Evolutionary conservation across 2,329 filamentous ascomycete genomes (phyloP).

Genomic region (Stemphylium lycopersici): DNA sequence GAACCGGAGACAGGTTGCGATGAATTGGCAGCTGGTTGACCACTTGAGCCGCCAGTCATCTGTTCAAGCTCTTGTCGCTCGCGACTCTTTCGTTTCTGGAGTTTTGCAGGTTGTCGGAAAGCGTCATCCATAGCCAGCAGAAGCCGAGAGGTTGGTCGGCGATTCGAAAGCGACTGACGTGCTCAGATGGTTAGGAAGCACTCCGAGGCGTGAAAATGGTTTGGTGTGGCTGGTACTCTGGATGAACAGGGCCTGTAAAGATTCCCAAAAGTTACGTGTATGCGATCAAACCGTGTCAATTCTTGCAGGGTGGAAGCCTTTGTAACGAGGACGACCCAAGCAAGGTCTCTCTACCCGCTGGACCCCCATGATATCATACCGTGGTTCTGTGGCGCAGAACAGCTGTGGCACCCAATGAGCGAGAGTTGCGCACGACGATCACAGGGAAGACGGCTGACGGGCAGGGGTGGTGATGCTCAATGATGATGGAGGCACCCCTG

Average conservation of each 20-base stretch:
- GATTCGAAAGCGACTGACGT: background rate
- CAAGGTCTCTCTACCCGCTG: conserved; percentile 14
- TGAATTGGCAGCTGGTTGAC: conserved; percentile 23
- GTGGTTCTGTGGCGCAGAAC: conserved; percentile 27
- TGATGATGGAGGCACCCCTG: conserved; percentile 24
- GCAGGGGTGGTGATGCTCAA: conserved; percentile 27
- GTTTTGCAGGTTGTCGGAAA: conserved; percentile 35
- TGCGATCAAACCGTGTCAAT: conserved; percentile 3
- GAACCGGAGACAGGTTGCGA: conserved; percentile 25
- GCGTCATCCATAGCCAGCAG: conserved; percentile 25
- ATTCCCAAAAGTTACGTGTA: background rate
- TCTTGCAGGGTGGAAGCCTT: conserved; percentile 1
- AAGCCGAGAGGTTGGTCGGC: background rate
- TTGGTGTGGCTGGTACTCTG: background rate
- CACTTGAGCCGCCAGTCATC: conserved; percentile 27
- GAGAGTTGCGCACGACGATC: conserved; percentile 15
- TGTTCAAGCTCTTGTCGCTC: conserved; percentile 35
- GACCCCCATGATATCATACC: conserved; percentile 34
- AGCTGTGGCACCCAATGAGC: conserved; percentile 32
- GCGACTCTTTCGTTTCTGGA: conserved; percentile 42
- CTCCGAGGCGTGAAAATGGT: background rate
- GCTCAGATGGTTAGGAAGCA: background rate
- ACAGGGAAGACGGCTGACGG: conserved; percentile 22
- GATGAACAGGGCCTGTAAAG: background rate
- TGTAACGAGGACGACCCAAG: conserved; percentile 16